Base-by-base conservation (phyloP, 257 asterid species). In the Solanum gandarillasii region DNA sequence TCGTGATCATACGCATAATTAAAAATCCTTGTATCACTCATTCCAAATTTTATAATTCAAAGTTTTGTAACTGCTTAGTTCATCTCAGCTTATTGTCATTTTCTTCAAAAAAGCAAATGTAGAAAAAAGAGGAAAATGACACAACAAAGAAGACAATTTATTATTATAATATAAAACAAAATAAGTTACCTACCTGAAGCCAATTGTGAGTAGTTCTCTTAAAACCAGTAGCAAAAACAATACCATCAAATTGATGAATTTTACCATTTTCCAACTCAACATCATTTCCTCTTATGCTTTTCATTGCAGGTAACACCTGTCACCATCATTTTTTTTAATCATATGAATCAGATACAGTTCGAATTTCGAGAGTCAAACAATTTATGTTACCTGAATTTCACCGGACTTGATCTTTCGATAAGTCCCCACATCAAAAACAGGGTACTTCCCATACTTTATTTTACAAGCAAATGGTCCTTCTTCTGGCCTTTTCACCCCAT, bases 201-300 rank as follows among this genome's bases (percentile, higher is more conserved):
- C 98, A 96, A 0, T 90, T 71, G 41, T 89, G 76, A 43, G 98
- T 95, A 6, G 98, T 90, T 90, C 96, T 93, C 76, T 92, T 94
- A 88, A 95, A 95, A 3, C 99, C 99, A 4, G 98, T 96, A 32
- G 98, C 95, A 55, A 95, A 95, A 10, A 95, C 79, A 27, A 95
- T 90, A 7, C 84, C 95, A 65, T 95, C 98, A 83, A 92, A 95
- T 11, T 91, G 81, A 75, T 86, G 75, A 14, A 89, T 88, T 21
- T 89, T 89, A 39, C 88, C 95, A 81, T 93, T 92, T 88, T 92
- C 93, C 86, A 96, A 94, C 35, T 71, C 68, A n/a, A 91, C 96
- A 31, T 41, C 84, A 23, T 90, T 90, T 35, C 92, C 93, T 60
- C 83, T 85, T 7, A 95, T 27, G 75, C 91, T 87, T 68, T 13